Conservation (phyloP, 305 asterid species). For the Vinca major region DNA sequence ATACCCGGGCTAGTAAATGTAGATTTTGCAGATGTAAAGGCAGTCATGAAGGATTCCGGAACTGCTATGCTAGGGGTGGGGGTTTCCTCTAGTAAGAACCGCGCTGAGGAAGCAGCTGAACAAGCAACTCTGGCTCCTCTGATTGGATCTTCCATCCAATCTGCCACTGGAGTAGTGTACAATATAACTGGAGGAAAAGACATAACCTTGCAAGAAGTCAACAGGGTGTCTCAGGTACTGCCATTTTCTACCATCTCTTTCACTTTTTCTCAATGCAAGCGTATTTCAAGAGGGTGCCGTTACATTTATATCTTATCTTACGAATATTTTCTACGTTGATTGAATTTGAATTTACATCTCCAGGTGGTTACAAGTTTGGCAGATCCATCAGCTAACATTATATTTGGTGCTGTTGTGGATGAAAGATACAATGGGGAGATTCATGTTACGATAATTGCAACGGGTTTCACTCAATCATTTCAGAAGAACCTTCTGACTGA, state of each 20-base stretch:
- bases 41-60: conserved; percentile 95
- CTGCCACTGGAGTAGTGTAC: conserved; percentile 87
- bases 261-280: too few relatives aligned
- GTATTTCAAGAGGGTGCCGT: too few relatives aligned
- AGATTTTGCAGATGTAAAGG: conserved; percentile 94
- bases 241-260: neutral
- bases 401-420: conserved; percentile 97
- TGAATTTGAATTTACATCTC: conserved; percentile 6
- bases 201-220: conserved; percentile 89
- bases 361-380: conserved; percentile 97
- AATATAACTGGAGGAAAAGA: conserved; percentile 98
- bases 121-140: conserved; percentile 87
- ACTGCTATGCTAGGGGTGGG: conserved; percentile 99
- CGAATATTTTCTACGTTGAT: neutral
- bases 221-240: conserved; percentile 86
- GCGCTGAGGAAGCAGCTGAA: conserved; percentile 97
- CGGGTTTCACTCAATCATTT: conserved; percentile 84
- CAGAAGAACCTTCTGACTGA: conserved; percentile 73
- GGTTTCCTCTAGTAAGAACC: conserved; percentile 89
- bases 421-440: conserved; percentile 89
- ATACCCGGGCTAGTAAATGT: conserved; percentile 94
- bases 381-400: conserved; percentile 89
- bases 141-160: conserved; percentile 76
- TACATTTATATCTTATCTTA: too few relatives aligned
- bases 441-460: conserved; percentile 88